Evolutionary conservation across 2,329 filamentous ascomycete species (phyloP).

Genomic region (Sclerotinia borealis): DNA sequence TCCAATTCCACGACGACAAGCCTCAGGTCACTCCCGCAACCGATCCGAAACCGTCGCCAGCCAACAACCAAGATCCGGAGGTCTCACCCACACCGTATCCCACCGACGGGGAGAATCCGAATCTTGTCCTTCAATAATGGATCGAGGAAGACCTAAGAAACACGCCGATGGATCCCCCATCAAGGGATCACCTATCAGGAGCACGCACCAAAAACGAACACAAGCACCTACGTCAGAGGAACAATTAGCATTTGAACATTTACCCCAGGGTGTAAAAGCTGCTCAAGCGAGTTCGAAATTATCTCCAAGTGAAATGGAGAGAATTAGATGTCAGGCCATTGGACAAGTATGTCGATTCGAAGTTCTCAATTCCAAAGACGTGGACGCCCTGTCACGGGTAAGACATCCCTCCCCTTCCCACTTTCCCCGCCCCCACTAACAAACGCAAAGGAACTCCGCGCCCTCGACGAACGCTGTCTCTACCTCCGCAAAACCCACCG

Average conservation of each 20-base stretch:
- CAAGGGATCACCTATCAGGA: no score
- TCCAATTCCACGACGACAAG: slow-evolving; percentile 1
- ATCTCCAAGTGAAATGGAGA: slow-evolving; percentile 42
- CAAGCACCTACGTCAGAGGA: slow-evolving; percentile 35
- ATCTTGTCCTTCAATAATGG: slow-evolving; percentile 50
- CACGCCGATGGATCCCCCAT: slow-evolving; percentile 37
- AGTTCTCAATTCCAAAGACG: slow-evolving; percentile 55
- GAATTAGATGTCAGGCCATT: slow-evolving; percentile 54
- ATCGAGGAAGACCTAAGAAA: slow-evolving; percentile 55
- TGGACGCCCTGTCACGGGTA: slow-evolving; percentile 60
- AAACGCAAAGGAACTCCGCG: slow-evolving; percentile 56
- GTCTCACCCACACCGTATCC: slow-evolving; percentile 18
- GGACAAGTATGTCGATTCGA: slow-evolving; percentile 59
- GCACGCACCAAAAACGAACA: slow-evolving; percentile 33
- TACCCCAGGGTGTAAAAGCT: slow-evolving; percentile 53
- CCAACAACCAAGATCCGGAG: slow-evolving; percentile 9
- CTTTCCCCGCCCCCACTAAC: background rate
- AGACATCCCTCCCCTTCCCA: background rate
- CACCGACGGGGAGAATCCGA: slow-evolving; percentile 53
- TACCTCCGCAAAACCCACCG: slow-evolving; percentile 73
- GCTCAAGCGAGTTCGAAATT: slow-evolving; percentile 47
- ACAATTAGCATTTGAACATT: slow-evolving; percentile 50
- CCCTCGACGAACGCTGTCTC: slow-evolving; percentile 70
- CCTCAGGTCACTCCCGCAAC: slow-evolving; percentile 20
- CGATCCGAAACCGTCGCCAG: slow-evolving; percentile 16